phyloP scores from a whole-genome alignment of 2,329 filamentous ascomycete species.

The Penicillium brevicompactum region DNA sequence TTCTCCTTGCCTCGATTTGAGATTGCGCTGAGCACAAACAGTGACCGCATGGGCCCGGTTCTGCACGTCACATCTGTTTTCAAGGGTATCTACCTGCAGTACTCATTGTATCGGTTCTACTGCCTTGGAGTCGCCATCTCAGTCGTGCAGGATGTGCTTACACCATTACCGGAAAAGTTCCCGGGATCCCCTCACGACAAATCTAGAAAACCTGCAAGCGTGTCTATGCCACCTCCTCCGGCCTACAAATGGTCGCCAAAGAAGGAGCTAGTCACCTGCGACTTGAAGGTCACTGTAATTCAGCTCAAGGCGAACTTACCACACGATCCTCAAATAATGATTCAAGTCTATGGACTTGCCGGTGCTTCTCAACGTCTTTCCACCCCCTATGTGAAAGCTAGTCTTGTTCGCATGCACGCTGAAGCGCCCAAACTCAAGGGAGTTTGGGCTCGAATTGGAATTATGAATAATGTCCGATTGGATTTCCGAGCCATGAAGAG shows the following conservation, averaged over 20 bases:
- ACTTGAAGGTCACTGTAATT: slow-evolving; percentile 77
- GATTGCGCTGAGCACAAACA: slow-evolving; percentile 78
- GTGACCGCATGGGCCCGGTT: slow-evolving; percentile 82
- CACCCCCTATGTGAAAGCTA: slow-evolving; percentile 75
- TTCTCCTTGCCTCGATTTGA: slow-evolving; percentile 85
- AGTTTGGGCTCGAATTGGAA: slow-evolving; percentile 85
- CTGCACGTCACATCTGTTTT: slow-evolving; percentile 84
- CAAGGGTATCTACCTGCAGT: slow-evolving; percentile 77
- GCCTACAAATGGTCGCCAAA: slow-evolving; percentile 26
- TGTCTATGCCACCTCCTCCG: slow-evolving; percentile 31
- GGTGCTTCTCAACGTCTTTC: slow-evolving; percentile 85
- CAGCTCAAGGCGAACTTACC: slow-evolving; percentile 91
- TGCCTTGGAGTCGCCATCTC: slow-evolving; percentile 78
- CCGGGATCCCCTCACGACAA: slow-evolving; percentile 13
- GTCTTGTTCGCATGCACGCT: slow-evolving; percentile 80
- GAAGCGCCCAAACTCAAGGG: slow-evolving; percentile 79
- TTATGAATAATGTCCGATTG: slow-evolving; percentile 76
- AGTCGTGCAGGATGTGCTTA: slow-evolving; percentile 72
- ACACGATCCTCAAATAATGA: slow-evolving; percentile 83
- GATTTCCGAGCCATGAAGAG: slow-evolving; percentile 77
- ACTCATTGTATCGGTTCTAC: slow-evolving; percentile 93
- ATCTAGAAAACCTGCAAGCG: slow-evolving; percentile 17
- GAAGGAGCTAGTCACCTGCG: slow-evolving; percentile 74
- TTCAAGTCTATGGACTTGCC: slow-evolving; percentile 83
- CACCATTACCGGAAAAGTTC: slow-evolving; percentile 27